Percentiles rank a stretch among this genome's conserved stretches.
These are phyloP conservation scores for Knufia fluminis DNA, from an alignment of 2,329 filamentous ascomycete genomes.

Conservation along the genomic window DNA sequence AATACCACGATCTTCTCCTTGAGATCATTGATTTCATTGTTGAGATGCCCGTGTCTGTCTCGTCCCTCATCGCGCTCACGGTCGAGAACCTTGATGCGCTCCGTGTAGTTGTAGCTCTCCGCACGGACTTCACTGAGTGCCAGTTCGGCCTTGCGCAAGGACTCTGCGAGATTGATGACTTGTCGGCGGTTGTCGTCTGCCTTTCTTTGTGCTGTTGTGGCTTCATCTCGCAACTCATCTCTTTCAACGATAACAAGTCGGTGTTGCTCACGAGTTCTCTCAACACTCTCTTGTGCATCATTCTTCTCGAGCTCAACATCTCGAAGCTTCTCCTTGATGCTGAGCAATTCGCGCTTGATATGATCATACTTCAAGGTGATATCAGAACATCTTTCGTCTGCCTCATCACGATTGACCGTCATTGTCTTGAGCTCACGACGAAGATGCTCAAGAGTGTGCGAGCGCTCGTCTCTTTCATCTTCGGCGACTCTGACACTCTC, in stretches of 20 bases:
- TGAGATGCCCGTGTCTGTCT: constrained; percentile 21
- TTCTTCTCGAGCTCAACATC: constrained; percentile 22
- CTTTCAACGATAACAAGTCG: constrained; percentile 23
- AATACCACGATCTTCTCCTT: constrained; percentile 23
- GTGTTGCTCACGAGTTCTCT: constrained; percentile 23
- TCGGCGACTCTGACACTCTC: constrained; percentile 24
- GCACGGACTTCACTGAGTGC: constrained; percentile 12
- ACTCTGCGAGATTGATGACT: constrained; percentile 20
- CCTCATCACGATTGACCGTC: constrained; percentile 21
- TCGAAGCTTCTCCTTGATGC: constrained; percentile 22
- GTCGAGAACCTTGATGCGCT: constrained; percentile 23
- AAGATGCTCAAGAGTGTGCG: constrained; percentile 23
- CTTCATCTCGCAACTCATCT: constrained; percentile 24
- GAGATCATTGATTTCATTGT: constrained; percentile 20
- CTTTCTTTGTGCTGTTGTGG: constrained; percentile 22
- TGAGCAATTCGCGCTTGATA: constrained; percentile 23
- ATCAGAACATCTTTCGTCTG: constrained; percentile 21
- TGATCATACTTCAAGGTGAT: constrained; percentile 22
- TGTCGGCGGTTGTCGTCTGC: constrained; percentile 20
- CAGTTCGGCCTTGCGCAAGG: constrained; percentile 11
- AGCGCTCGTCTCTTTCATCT: constrained; percentile 25
- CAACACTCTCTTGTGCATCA: constrained; percentile 20
- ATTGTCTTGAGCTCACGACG: constrained; percentile 24
- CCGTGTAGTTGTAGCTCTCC: constrained; percentile 20
- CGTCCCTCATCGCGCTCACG: constrained; percentile 24